A percentile compares a stretch with the other conserved stretches of the same genome.
phyloP scores from a whole-genome alignment of 2,329 filamentous ascomycete species.

The Phyllosticta citribraziliensis region DNA sequence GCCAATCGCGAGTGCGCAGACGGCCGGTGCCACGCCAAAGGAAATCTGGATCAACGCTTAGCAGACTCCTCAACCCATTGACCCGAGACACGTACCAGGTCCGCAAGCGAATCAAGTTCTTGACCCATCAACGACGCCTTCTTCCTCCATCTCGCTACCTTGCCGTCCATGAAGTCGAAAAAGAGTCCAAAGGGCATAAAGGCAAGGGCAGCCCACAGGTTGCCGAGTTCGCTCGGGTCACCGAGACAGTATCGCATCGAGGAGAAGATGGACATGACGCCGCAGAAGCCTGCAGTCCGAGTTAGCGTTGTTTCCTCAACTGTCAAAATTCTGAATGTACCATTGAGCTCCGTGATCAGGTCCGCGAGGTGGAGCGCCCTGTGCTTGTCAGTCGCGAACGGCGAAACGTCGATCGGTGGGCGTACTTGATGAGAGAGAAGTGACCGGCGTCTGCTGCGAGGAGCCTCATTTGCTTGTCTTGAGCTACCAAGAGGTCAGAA shows the following conservation, averaged over 20 bases:
- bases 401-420: not conserved
- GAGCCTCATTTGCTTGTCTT: slow-evolving; percentile 68
- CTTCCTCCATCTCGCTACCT: slow-evolving; percentile 89
- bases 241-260: slow-evolving; percentile 87
- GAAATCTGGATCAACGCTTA: slow-evolving; percentile 57
- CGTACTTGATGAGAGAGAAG: slow-evolving; percentile 48
- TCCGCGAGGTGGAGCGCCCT: slow-evolving; percentile 65
- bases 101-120: slow-evolving; percentile 90
- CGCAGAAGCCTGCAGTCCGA: slow-evolving; percentile 57
- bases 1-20: slow-evolving; percentile 79
- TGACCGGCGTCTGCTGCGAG: slow-evolving; percentile 61
- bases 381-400: slow-evolving; percentile 11
- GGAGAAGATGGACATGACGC: slow-evolving; percentile 90
- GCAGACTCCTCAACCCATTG: not conserved
- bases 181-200: slow-evolving; percentile 91
- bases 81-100: slow-evolving; percentile 55
- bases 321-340: slow-evolving; percentile 25
- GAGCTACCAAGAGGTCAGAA: slow-evolving; percentile 34
- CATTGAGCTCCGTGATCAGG: slow-evolving; percentile 73
- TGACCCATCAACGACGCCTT: slow-evolving; percentile 98
- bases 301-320: not conserved
- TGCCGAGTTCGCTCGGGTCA: slow-evolving; percentile 48
- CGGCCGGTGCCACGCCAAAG: slow-evolving; percentile 84
- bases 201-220: slow-evolving; percentile 71
- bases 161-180: slow-evolving; percentile 97